These are phyloP conservation scores for Curvularia spicifera DNA, from an alignment of 2,329 filamentous ascomycete genomes.

Conservation along the genomic window DNA sequence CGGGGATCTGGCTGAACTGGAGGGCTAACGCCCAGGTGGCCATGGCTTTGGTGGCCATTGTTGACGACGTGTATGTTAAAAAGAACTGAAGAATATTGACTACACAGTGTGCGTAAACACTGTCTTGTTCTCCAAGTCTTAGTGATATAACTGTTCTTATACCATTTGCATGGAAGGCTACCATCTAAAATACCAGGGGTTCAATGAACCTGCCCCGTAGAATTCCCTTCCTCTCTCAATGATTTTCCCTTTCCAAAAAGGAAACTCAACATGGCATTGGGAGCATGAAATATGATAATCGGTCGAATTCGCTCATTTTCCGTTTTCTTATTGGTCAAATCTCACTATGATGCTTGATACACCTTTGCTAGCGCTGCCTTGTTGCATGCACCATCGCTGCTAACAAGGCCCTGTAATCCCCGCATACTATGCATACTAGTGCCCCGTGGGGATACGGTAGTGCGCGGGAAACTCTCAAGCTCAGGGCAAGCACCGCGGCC, in stretches of 20 bases:
- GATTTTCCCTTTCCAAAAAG: not conserved
- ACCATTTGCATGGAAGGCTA: not conserved
- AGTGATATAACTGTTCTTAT: not conserved
- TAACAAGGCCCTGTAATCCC: not conserved
- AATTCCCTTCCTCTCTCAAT: not conserved
- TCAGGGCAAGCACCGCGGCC: not conserved
- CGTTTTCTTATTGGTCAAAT: not conserved
- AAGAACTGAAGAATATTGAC: too few species aligned
- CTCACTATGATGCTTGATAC: not conserved
- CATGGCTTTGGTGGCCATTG: conserved; percentile 1
- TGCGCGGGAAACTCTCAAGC: not conserved
- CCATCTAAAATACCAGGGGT: not conserved
- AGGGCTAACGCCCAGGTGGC: conserved; percentile 1
- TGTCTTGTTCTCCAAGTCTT: not conserved
- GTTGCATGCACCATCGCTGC: not conserved
- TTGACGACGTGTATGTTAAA: not conserved
- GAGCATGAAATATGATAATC: not conserved
- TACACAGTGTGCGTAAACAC: not conserved
- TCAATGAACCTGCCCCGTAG: not conserved
- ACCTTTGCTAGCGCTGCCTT: not conserved
- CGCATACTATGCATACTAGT: not conserved
- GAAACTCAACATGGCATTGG: not conserved
- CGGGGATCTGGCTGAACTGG: conserved; percentile 1
- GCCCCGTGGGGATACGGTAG: not conserved
- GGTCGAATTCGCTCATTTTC: not conserved